phyloP scores from a whole-genome alignment of 1,139 yeast species.

The Hansenula lynferdii region DNA sequence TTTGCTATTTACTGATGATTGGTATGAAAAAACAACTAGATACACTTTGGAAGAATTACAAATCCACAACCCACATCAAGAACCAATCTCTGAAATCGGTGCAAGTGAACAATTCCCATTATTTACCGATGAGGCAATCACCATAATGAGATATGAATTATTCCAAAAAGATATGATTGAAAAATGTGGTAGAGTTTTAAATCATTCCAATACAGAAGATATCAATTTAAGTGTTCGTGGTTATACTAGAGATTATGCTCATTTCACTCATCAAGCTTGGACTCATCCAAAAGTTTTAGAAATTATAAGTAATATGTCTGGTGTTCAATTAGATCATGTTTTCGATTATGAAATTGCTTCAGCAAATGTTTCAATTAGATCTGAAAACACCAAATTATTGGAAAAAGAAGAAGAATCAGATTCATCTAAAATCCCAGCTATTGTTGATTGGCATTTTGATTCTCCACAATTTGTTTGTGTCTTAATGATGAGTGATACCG shows the following conservation, averaged over 20 bases:
- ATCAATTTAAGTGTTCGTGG: constrained; percentile 32
- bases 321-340: constrained; percentile 43
- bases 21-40: constrained; percentile 31
- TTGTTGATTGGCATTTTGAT: constrained; percentile 57
- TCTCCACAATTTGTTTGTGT: constrained; percentile 60
- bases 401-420: background rate
- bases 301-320: constrained; percentile 44
- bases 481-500: constrained; percentile 54
- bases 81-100: constrained; percentile 37
- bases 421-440: constrained; percentile 7
- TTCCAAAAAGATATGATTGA: constrained; percentile 37
- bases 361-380: constrained; percentile 26
- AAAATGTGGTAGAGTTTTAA: constrained; percentile 37
- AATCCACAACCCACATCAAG: background rate
- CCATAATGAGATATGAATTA: constrained; percentile 44
- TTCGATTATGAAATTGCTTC: constrained; percentile 51
- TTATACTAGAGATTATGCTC: constrained; percentile 34
- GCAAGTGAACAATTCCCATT: constrained; percentile 50
- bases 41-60: constrained; percentile 45
- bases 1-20: constrained; percentile 32
- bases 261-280: constrained; percentile 48
- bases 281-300: constrained; percentile 47
- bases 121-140: constrained; percentile 48
- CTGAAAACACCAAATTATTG: background rate
- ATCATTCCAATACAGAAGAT: constrained; percentile 34